A percentile compares a stretch with the other conserved stretches of the same genome.
Conservation (phyloP, 192 early-diverging fungal genomes). For the Linnemannia elongata region DNA sequence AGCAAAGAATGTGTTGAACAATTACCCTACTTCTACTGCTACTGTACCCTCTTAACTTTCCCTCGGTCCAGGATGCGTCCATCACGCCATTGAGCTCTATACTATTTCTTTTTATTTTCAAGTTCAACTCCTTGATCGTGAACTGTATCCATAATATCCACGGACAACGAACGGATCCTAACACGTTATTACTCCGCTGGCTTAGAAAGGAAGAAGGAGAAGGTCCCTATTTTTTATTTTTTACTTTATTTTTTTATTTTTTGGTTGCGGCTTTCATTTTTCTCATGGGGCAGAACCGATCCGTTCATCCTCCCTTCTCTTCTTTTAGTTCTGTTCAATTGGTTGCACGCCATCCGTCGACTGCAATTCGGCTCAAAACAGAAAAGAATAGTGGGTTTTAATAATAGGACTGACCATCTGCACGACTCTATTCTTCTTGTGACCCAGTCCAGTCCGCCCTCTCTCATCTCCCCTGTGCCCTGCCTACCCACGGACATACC, state of each 20-base stretch:
- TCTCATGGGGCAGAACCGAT: background rate
- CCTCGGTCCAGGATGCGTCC: background rate
- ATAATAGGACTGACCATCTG: background rate
- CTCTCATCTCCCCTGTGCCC: background rate
- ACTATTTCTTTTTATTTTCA: background rate
- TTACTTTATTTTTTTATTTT: no score
- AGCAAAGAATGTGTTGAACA: background rate
- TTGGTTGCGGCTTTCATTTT: no score
- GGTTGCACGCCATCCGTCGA: background rate
- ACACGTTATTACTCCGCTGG: conserved; percentile 9
- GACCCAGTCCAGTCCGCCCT: background rate
- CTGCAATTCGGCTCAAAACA: background rate
- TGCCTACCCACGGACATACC: background rate
- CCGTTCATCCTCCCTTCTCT: background rate
- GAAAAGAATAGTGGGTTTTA: background rate
- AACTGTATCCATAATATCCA: background rate
- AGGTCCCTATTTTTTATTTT: background rate
- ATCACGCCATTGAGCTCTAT: background rate
- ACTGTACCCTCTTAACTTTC: background rate
- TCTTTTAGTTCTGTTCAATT: background rate
- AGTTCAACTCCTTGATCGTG: background rate
- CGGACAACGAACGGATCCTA: background rate
- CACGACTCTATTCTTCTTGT: background rate
- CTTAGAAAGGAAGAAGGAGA: background rate
- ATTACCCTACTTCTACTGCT: background rate